phyloP scores from a whole-genome alignment of 2,329 filamentous ascomycete genomes.

The Penicillium digitatum region DNA sequence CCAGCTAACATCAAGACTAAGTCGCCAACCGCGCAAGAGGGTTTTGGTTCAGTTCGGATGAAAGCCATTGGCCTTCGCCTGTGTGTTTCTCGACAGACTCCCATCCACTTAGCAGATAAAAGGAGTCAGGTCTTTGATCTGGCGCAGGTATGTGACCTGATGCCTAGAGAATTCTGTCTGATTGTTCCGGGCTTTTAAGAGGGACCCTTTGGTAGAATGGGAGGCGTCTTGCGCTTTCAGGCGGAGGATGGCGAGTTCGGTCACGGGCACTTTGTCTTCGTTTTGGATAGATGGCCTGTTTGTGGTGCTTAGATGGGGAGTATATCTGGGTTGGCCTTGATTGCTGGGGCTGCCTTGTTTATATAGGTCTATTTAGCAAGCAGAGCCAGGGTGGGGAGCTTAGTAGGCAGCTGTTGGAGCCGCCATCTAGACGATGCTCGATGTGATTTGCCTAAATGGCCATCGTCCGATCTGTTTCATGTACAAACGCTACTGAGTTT shows the following conservation, averaged over 20 bases:
- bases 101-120: slow-evolving; percentile 49
- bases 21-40: slow-evolving; percentile 37
- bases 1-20: slow-evolving; percentile 40
- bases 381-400: background rate
- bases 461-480: background rate
- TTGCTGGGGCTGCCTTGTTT: background rate
- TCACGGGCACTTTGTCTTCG: slow-evolving; percentile 20
- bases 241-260: slow-evolving; percentile 46
- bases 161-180: slow-evolving; percentile 39
- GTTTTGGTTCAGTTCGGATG: slow-evolving; percentile 41
- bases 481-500: background rate
- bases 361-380: background rate
- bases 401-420: background rate
- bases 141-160: slow-evolving; percentile 40
- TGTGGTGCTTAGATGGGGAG: too few relatives aligned
- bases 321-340: accelerated
- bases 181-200: slow-evolving; percentile 35
- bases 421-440: background rate
- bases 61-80: slow-evolving; percentile 38
- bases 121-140: slow-evolving; percentile 43
- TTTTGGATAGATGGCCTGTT: background rate
- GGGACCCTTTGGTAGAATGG: slow-evolving; percentile 24
- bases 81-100: slow-evolving; percentile 42
- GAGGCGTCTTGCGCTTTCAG: slow-evolving; percentile 26
- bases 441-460: background rate